phyloP scores from a whole-genome alignment of 148 eudicot species.

The Vaccinium darrowii region DNA sequence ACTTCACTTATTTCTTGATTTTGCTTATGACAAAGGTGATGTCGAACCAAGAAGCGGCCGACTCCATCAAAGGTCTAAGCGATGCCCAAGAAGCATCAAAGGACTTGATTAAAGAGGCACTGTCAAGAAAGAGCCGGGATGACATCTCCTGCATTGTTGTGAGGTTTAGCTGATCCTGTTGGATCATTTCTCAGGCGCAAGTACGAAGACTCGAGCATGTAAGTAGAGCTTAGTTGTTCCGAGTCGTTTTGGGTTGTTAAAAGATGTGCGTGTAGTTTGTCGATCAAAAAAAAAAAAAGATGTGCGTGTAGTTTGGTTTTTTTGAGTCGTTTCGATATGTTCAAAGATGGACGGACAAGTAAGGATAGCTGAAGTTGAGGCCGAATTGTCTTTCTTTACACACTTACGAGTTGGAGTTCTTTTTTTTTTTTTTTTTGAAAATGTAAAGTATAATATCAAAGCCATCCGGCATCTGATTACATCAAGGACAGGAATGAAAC shows the following conservation, averaged over 20 bases:
- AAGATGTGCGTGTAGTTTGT: background rate
- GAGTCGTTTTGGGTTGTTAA: background rate
- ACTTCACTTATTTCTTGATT: background rate
- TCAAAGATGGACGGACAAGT: background rate
- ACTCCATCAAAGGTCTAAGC: conserved; percentile 29
- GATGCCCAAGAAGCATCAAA: conserved; percentile 52
- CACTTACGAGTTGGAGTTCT: background rate
- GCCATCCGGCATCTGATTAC: too few species aligned
- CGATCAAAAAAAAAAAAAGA: too few species aligned
- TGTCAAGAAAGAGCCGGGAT: conserved; percentile 34
- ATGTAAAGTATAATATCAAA: too few species aligned
- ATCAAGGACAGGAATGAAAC: too few species aligned
- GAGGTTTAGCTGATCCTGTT: conserved; percentile 25
- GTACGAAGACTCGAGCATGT: background rate
- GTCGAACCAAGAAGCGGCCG: conserved; percentile 55
- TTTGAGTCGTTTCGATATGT: background rate
- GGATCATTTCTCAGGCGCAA: background rate
- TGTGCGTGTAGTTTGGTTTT: too few species aligned
- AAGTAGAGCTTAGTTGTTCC: background rate
- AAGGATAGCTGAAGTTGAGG: background rate
- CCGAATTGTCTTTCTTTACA: background rate
- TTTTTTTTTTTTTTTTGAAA: too few species aligned
- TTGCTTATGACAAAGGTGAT: conserved; percentile 33
- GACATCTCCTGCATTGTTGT: conserved; percentile 53
- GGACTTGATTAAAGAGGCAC: conserved; percentile 44